Percentiles rank a stretch among this genome's conserved stretches.
These are phyloP conservation scores for Talaromyces sp. DNA, from an alignment of 2,329 filamentous ascomycete genomes.

Conservation along the genomic window DNA sequence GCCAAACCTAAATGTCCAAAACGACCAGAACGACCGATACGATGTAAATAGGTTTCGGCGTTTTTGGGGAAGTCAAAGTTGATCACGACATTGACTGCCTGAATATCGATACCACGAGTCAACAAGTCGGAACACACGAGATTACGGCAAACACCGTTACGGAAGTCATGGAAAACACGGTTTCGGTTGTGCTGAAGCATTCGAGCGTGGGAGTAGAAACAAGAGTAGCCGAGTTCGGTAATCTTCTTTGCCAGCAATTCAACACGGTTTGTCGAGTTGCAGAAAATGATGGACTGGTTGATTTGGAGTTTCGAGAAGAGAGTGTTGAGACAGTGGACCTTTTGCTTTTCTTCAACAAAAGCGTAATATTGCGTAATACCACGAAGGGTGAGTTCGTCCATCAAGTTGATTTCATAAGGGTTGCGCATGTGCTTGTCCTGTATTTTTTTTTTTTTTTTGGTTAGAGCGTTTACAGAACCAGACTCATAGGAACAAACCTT, in stretches of 20 bases:
- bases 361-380: slow-evolving; percentile 99
- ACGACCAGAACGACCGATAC: slow-evolving; percentile 94
- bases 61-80: slow-evolving; percentile 99
- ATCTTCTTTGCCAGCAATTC: slow-evolving; percentile 98
- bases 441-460: neutral
- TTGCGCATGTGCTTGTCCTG: slow-evolving; percentile 93
- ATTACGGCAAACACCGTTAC: slow-evolving; percentile 95
- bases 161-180: slow-evolving; percentile 98
- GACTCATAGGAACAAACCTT: slow-evolving; percentile 47
- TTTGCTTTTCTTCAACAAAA: slow-evolving; percentile 98
- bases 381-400: slow-evolving; percentile 96
- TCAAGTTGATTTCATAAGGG: slow-evolving; percentile 98
- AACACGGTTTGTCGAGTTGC: slow-evolving; percentile 97
- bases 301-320: slow-evolving; percentile 99
- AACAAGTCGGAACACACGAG: slow-evolving; percentile 96
- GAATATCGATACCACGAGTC: slow-evolving; percentile 98
- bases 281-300: slow-evolving; percentile 99
- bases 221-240: slow-evolving; percentile 97
- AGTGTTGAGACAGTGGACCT: slow-evolving; percentile 97
- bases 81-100: slow-evolving; percentile 98
- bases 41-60: slow-evolving; percentile 96
- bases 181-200: slow-evolving; percentile 98
- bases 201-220: slow-evolving; percentile 97
- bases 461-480: neutral
- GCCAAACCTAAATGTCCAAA: slow-evolving; percentile 96